Evolutionary conservation across 495 filamentous ascomycete genomes (phyloP).

Genomic region (Talaromyces thailandensis): DNA sequence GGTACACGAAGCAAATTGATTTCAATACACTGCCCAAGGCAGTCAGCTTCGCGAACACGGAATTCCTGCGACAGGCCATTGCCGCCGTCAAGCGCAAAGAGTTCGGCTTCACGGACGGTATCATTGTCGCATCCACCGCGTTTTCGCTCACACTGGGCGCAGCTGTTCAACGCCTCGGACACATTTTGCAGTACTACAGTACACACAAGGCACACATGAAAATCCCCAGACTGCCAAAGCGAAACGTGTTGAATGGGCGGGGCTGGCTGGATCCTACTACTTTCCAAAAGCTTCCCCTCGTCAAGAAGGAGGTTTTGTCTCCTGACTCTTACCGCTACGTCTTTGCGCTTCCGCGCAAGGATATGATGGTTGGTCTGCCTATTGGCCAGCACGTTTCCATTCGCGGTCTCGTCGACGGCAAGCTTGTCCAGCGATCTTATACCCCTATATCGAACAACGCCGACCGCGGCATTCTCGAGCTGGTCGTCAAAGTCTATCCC

Average conservation of each 20-base stretch:
- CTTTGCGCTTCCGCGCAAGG: slow-evolving; percentile 23
- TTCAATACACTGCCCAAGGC: background rate
- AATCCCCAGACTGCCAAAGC: slow-evolving; percentile 17
- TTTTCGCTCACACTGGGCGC: background rate
- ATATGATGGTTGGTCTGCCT: slow-evolving; percentile 25
- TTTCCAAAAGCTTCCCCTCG: slow-evolving; percentile 22
- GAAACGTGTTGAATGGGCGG: slow-evolving; percentile 39
- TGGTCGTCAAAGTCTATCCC: slow-evolving; percentile 85
- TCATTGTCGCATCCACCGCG: background rate
- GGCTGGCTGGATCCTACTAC: slow-evolving; percentile 41
- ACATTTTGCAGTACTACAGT: background rate
- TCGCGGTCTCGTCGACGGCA: slow-evolving; percentile 41
- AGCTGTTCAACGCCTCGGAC: background rate
- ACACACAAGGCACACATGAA: background rate
- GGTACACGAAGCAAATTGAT: background rate
- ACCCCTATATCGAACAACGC: slow-evolving; percentile 83
- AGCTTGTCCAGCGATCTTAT: slow-evolving; percentile 81
- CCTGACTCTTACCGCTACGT: slow-evolving; percentile 20
- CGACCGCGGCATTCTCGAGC: slow-evolving; percentile 68
- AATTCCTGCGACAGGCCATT: background rate
- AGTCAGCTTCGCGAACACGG: background rate
- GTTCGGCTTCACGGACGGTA: background rate
- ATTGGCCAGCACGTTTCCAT: slow-evolving; percentile 32
- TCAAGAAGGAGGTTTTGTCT: background rate
- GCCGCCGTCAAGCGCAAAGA: background rate